These are phyloP conservation scores for Wickerhamomyces pijperi DNA, from an alignment of 805 yeast genomes.

Conservation along the genomic window DNA sequence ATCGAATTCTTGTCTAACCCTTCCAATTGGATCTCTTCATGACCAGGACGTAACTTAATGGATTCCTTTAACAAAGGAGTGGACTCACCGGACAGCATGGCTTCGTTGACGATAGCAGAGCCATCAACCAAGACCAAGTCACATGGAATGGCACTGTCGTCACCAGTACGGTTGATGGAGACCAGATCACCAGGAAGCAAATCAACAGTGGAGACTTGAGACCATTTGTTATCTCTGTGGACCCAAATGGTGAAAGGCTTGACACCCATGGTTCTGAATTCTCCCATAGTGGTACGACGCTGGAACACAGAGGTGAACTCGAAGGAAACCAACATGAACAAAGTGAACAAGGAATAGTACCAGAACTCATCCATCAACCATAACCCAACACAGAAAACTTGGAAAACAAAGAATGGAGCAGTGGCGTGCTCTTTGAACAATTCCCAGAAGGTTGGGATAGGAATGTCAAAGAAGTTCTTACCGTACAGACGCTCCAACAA, in stretches of 20 bases:
- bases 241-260: slow-evolving; percentile 78
- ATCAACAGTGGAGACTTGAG: slow-evolving; percentile 53
- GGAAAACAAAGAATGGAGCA: slow-evolving; percentile 96
- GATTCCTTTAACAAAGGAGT: slow-evolving; percentile 94
- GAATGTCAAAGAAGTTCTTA: slow-evolving; percentile 82
- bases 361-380: slow-evolving; percentile 97
- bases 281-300: slow-evolving; percentile 87
- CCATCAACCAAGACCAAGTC: slow-evolving; percentile 82
- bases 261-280: slow-evolving; percentile 94
- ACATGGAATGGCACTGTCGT: slow-evolving; percentile 90
- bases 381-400: slow-evolving; percentile 86
- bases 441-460: slow-evolving; percentile 84
- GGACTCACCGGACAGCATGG: slow-evolving; percentile 97
- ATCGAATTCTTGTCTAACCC: slow-evolving; percentile 83
- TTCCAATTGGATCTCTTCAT: slow-evolving; percentile 59
- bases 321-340: slow-evolving; percentile 86
- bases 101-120: slow-evolving; percentile 92
- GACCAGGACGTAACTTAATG: slow-evolving; percentile 66
- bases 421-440: slow-evolving; percentile 95
- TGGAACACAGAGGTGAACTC: slow-evolving; percentile 93
- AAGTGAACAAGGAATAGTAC: slow-evolving; percentile 86
- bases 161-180: slow-evolving; percentile 78
- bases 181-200: slow-evolving; percentile 88
- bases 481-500: slow-evolving; percentile 57
- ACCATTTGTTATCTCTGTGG: slow-evolving; percentile 64